These are phyloP conservation scores for Starmerella asiatica DNA, from an alignment of 805 yeast species.

Conservation along the genomic window DNA sequence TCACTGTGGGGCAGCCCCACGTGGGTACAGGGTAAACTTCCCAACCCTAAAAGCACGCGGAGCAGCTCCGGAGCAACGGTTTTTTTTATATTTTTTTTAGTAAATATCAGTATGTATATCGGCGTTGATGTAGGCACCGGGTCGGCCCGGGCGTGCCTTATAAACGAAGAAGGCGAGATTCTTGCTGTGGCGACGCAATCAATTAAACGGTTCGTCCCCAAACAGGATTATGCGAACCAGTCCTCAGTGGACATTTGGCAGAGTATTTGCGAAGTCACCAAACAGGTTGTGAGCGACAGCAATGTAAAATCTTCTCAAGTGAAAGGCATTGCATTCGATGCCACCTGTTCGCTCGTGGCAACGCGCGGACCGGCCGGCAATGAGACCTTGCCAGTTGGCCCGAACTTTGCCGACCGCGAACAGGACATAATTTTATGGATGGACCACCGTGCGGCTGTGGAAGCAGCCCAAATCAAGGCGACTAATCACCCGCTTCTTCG, in stretches of 20 bases:
- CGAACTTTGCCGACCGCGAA: conserved; percentile 56
- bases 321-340: conserved; percentile 89
- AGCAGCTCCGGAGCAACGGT: not conserved
- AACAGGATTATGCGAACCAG: conserved; percentile 51
- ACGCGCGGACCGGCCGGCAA: conserved; percentile 44
- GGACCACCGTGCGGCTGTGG: conserved; percentile 89
- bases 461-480: conserved; percentile 67
- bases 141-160: conserved; percentile 86
- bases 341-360: conserved; percentile 89
- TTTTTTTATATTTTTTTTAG: not conserved
- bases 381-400: conserved; percentile 78
- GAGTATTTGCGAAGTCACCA: conserved; percentile 65
- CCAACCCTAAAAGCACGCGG: not conserved
- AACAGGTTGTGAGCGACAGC: conserved; percentile 57
- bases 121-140: conserved; percentile 98
- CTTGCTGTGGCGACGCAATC: conserved; percentile 57
- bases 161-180: conserved; percentile 72
- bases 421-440: conserved; percentile 92
- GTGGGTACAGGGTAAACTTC: not conserved
- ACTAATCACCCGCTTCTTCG: conserved; percentile 67
- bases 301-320: conserved; percentile 55
- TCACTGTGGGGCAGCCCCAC: no score
- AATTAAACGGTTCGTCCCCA: conserved; percentile 46
- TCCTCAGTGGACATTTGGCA: conserved; percentile 87
- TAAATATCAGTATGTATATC: conserved; percentile 37